A percentile compares a stretch with the other conserved stretches of the same genome.
Evolutionary conservation across 78 protist genomes (phyloP).

Genomic region (Emiliania huxleyi): DNA sequence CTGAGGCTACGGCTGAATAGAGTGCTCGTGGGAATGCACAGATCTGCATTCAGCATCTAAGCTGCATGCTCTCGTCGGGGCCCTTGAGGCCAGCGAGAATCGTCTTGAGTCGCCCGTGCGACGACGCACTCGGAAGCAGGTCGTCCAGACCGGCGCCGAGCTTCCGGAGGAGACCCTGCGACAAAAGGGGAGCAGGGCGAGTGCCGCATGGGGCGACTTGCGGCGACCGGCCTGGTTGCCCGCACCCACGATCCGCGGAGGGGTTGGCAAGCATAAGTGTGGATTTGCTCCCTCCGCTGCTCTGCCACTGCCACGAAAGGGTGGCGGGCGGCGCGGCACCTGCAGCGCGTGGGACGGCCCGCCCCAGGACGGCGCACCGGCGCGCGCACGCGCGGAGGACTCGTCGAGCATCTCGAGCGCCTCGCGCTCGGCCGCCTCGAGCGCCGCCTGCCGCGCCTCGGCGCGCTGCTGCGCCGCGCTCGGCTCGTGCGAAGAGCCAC

Average conservation of each 20-base stretch:
- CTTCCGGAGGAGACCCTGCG: constrained; percentile 26
- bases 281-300: too few relatives aligned
- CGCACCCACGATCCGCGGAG: too few relatives aligned
- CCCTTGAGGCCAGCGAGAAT: neutral
- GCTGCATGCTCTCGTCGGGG: constrained; percentile 47
- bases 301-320: too few relatives aligned
- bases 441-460: neutral
- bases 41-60: too few relatives aligned
- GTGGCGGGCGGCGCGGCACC: too few relatives aligned
- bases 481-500: neutral
- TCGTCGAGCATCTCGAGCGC: neutral
- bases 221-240: too few relatives aligned
- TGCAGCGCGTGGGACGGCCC: neutral
- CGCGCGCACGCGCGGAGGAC: neutral
- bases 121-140: neutral
- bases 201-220: too few relatives aligned
- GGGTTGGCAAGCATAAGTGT: too few relatives aligned
- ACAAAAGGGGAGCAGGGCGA: too few relatives aligned
- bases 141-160: neutral
- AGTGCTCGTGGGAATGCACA: too few relatives aligned
- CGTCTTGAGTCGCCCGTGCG: neutral
- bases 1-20: too few relatives aligned
- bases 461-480: neutral
- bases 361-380: neutral
- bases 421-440: neutral